Evolutionary conservation across 441 rosid species (phyloP).

Genomic region (Pelargonium australe): DNA sequence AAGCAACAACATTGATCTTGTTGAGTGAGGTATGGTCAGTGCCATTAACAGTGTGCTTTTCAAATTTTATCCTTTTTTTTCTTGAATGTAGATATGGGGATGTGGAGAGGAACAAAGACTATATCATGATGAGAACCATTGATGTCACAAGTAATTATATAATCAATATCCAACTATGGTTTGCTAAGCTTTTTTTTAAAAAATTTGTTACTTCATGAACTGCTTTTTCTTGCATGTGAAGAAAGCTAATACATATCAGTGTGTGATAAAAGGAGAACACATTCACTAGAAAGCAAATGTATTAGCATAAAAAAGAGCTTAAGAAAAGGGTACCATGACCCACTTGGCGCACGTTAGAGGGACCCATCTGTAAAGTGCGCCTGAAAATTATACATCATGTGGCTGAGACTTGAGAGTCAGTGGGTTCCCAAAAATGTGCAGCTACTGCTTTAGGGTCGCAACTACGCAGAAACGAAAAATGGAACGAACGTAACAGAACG

Average conservation of each 20-base stretch:
- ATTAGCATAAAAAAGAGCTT: slow-evolving; percentile 20
- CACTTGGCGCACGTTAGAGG: slow-evolving; percentile 4
- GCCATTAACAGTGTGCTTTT: slow-evolving; percentile 45
- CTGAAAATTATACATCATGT: too few relatives aligned
- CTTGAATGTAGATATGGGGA: slow-evolving; percentile 52
- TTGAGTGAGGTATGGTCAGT: slow-evolving; percentile 36
- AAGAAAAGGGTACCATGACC: slow-evolving; percentile 21
- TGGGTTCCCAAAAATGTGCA: too few relatives aligned
- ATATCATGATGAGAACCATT: slow-evolving; percentile 24
- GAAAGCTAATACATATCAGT: too few relatives aligned
- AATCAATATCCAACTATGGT: slow-evolving; percentile 28
- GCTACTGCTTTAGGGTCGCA: too few relatives aligned
- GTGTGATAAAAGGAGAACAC: too few relatives aligned
- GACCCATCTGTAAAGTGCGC: background rate
- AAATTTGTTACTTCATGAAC: too few relatives aligned
- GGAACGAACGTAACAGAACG: too few relatives aligned
- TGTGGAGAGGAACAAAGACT: slow-evolving; percentile 25
- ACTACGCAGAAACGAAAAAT: too few relatives aligned
- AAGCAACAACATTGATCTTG: slow-evolving; percentile 30
- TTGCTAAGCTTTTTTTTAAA: slow-evolving; percentile 25
- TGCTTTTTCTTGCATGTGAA: too few relatives aligned
- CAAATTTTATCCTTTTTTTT: slow-evolving; percentile 1
- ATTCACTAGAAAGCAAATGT: slow-evolving; percentile 21
- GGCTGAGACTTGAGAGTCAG: too few relatives aligned
- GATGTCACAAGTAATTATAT: slow-evolving; percentile 30